Evolutionary conservation across 139 green algal species (phyloP), one percentile per base, ranked within the genome.

Genomic region (Trebouxia sp.): DNA sequence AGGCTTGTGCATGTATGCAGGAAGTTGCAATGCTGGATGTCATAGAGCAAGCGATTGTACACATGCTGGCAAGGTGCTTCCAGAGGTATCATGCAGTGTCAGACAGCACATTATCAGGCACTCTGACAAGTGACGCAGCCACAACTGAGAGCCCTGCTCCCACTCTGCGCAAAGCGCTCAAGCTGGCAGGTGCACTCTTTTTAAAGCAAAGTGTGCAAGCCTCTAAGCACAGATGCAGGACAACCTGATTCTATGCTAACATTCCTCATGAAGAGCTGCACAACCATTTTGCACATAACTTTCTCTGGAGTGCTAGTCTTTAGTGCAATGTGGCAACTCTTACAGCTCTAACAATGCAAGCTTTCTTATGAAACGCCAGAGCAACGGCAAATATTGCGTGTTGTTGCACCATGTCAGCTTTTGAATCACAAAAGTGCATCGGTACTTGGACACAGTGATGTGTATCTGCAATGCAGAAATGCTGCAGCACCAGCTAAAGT

Each of bases 61-160:
- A 50, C 50, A 80, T 89, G 84, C 80, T 92, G 30, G 78, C 76
- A 28, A 41, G 62, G 1, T 62, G 41, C 24, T 91, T 92, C 67
- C 84, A 92, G 39, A 87, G 86, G 56, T 92, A 92, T 78, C 84
- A 86, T 66, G 72, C 32, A 24, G 66, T 82, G 30, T 79, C 77
- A 26, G 87, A 92, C 48, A 43, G 70, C 20, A 76, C 80, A 12
- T 38, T 51, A 5, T 76, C 38, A 47, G 88, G 86, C 30, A 80
- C 91, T 32, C 58, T 83, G 75, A 80, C 88, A 12, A 84, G 82
- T 30, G 80, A 78, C 8, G 55, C 79, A 42, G 62, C 67, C 9
- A 78, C 83, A 3, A 65, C 85, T 17, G 80, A 80, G 11, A 66
- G 50, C 32, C 82, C 86, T 7, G 79, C 84, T 10, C 78, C 84